A percentile compares a stretch with the other conserved stretches of the same genome.
Conservation (phyloP, 202 grass and related monocot genomes). For the Schoenoplectus triqueter region DNA sequence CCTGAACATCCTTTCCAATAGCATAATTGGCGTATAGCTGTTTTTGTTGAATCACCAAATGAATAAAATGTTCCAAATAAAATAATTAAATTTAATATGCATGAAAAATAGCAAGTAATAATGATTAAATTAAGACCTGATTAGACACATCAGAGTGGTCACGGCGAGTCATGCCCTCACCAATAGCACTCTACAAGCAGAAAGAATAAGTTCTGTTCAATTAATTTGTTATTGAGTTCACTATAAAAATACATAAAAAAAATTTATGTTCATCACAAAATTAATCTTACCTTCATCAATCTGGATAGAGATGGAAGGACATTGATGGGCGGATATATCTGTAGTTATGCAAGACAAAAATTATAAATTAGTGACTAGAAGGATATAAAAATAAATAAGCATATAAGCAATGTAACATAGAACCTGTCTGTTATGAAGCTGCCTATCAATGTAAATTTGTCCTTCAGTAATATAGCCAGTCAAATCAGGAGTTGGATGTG, state of each 20-base stretch:
- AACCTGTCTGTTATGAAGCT: slow-evolving; percentile 98
- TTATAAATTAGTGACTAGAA: slow-evolving; percentile 27
- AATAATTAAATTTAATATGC: slow-evolving; percentile 4
- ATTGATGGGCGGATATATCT: slow-evolving; percentile 99
- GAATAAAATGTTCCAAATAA: slow-evolving; percentile 13
- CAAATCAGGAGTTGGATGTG: slow-evolving; percentile 97
- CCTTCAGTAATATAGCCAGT: slow-evolving; percentile 99
- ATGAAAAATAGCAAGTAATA: background rate
- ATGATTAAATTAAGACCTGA: slow-evolving; percentile 55
- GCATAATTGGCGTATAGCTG: slow-evolving; percentile 99
- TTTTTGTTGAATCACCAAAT: slow-evolving; percentile 41
- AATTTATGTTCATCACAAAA: slow-evolving; percentile 20
- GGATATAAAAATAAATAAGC: slow-evolving; percentile 14
- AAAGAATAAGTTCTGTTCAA: slow-evolving; percentile 23
- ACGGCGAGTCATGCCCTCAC: slow-evolving; percentile 98
- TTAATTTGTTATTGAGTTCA: background rate
- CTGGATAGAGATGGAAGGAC: slow-evolving; percentile 94
- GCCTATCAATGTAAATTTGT: slow-evolving; percentile 98
- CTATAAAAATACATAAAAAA: slow-evolving; percentile 28
- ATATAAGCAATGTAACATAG: slow-evolving; percentile 18
- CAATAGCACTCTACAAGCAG: slow-evolving; percentile 92
- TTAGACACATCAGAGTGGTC: slow-evolving; percentile 99
- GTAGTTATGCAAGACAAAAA: slow-evolving; percentile 19
- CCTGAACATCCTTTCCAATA: slow-evolving; percentile 99
- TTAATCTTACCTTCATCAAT: slow-evolving; percentile 91